These are phyloP conservation scores for Acanthamoeba healyi DNA, from an alignment of 208 protist genomes.

Conservation along the genomic window DNA sequence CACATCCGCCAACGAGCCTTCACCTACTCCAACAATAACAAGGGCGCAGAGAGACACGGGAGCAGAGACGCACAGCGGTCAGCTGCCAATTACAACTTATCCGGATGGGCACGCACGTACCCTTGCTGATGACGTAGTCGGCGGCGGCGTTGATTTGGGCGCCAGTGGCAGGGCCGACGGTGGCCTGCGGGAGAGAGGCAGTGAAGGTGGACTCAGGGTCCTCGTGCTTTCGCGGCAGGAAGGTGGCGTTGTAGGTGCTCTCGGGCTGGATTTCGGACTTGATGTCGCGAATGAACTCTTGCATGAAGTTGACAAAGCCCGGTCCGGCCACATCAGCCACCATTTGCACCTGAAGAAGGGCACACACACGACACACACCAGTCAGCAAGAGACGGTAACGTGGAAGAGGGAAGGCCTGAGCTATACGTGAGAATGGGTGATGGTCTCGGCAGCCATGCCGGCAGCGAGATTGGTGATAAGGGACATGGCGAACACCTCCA, in stretches of 20 bases:
- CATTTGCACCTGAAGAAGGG: slow-evolving; percentile 16
- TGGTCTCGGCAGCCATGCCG: slow-evolving; percentile 72
- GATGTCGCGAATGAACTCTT: slow-evolving; percentile 62
- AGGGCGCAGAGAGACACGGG: neutral
- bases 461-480: slow-evolving; percentile 81
- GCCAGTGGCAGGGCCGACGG: neutral
- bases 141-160: neutral
- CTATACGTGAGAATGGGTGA: slow-evolving; percentile 75
- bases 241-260: neutral
- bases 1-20: neutral
- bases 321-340: slow-evolving; percentile 66
- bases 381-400: neutral
- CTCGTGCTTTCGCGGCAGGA: slow-evolving; percentile 23
- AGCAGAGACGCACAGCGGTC: neutral
- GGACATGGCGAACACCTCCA: slow-evolving; percentile 80
- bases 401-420: neutral
- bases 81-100: neutral
- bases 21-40: neutral
- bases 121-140: neutral
- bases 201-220: neutral
- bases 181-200: neutral
- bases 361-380: neutral
- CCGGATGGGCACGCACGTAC: neutral
- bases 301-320: slow-evolving; percentile 75
- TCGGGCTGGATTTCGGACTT: neutral